phyloP scores from a whole-genome alignment of 2,329 filamentous ascomycete genomes.

The Botryotinia calthae region DNA sequence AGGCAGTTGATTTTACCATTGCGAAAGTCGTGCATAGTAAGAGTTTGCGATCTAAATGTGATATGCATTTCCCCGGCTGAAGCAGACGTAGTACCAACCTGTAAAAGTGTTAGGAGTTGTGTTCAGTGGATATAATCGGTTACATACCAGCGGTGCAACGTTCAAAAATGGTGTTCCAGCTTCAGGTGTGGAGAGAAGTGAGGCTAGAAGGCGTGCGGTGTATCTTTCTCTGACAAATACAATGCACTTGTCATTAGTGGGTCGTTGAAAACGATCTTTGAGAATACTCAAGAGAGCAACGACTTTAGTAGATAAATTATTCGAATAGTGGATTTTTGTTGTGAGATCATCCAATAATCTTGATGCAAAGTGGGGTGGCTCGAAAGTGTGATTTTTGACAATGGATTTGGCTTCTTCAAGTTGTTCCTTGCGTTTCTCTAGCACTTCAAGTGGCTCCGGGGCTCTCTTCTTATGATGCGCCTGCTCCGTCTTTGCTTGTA shows the following conservation, averaged over 20 bases:
- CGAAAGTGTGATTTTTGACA: slow-evolving; percentile 53
- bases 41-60: slow-evolving; percentile 70
- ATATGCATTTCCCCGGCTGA: slow-evolving; percentile 53
- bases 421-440: slow-evolving; percentile 53
- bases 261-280: slow-evolving; percentile 57
- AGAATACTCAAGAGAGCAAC: slow-evolving; percentile 60
- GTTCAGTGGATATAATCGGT: neutral
- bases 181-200: slow-evolving; percentile 58
- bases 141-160: slow-evolving; percentile 59
- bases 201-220: slow-evolving; percentile 70
- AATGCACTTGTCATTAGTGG: slow-evolving; percentile 67
- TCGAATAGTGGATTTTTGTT: slow-evolving; percentile 20
- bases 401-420: slow-evolving; percentile 58
- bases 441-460: slow-evolving; percentile 38
- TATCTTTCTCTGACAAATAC: slow-evolving; percentile 80
- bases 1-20: slow-evolving; percentile 60
- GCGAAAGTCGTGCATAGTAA: slow-evolving; percentile 66
- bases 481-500: slow-evolving; percentile 55
- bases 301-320: slow-evolving; percentile 70
- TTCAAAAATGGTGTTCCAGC: slow-evolving; percentile 59
- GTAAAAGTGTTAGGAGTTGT: neutral
- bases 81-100: slow-evolving; percentile 50
- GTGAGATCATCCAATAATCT: slow-evolving; percentile 1
- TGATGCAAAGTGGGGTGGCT: slow-evolving; percentile 36
- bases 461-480: slow-evolving; percentile 38